Evolutionary conservation across 768 basidiomycete genomes (phyloP), one percentile per base, ranked within the genome.

Genomic region (Boletus vinaceobasis): DNA sequence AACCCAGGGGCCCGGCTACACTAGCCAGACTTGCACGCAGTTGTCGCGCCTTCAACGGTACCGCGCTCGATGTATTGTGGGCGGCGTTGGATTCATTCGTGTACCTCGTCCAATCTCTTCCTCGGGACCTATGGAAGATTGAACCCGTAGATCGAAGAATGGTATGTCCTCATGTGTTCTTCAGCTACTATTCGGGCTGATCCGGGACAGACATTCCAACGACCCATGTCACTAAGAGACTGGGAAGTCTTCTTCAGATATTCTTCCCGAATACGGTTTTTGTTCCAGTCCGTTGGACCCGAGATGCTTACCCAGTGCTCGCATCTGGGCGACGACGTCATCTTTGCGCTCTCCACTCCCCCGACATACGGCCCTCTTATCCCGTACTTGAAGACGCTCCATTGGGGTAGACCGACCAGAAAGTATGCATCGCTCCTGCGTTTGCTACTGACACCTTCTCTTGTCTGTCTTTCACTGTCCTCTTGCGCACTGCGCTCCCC

Each of bases 191-290:
- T 45, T 38, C 40, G 21, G 43, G 51, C 52, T 59, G n/a, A 67
- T 40, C 43, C 43, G 47, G 42, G 36, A n/a, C 32, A 69, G 68
- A 31, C 17, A 17, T 61, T 69, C 36, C 60, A 51, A 42, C 62
- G 68, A 29, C 50, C 65, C 36, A 68, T 69, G 65, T 59, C 59
- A 11, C 42, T 65, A 8, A 60, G 37, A 40, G 70, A 69, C 55
- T 69, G 70, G 68, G 56, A 59, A 15, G 52, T 60, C 26, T 69
- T 71, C 46, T 69, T 53, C 15, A 58, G 26, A 46, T 70, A 71
- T 55, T 62, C 68, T 13, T 50, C 50, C 35, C 60, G 68, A 21
- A 33, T 69, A 40, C 67, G 57, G 33, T 10, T 9, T 27, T 19
- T 68, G 35, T 29, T 14, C 9, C n/a, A 47, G n/a, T 44, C 50